Evolutionary conservation across 352 stramenopile genomes (phyloP), one percentile per base, ranked within the genome.

Genomic region (Phytophthora vignae): DNA sequence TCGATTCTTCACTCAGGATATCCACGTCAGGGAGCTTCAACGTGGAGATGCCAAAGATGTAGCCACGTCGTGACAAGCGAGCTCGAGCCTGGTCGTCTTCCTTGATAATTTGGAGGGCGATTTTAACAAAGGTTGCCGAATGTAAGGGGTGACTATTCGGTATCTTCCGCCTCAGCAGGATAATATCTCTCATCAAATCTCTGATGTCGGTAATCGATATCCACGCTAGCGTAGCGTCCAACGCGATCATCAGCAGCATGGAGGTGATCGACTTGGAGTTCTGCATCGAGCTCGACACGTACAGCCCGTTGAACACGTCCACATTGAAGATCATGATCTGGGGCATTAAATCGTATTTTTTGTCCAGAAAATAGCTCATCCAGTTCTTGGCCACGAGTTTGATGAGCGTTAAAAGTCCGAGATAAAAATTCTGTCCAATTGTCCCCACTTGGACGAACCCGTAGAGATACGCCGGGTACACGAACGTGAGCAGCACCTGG

Each of bases 271-370:
- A 80, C 38, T 74, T 72, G 15, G 76, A 66, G 21, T 61, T 80
- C 22, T 81, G 66, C 76, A 85, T 83, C 19, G 71, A 83, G 15
- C 67, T 71, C 0, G 81, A 60, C 14, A 85, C 61, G 12, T 72
- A 86, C 0, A 88, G 40, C 36, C 73, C 44, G 33, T 85, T 77
- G 67, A 85, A 86, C 14, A 86, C 56, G 25, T 86, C 76, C 38
- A 81, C 73, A 22, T 88, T 83, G 62, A 88, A 82, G 6, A 82
- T 75, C 19, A 85, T 71, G 1, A 81, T 69, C 58, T 88, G 63
- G 0, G 76, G 68, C 50, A 78, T 79, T 19, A 70, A 48, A 49
- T 83, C 71, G 19, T 72, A 58, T 10, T 72, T 76, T 7, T 38
- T 56, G 10, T 31, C 56, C 2, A 71, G 12, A 15, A 60, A 60